Evolutionary conservation across 2,329 filamentous ascomycete species (phyloP).

Genomic region (Dothiorella sarmentorum): DNA sequence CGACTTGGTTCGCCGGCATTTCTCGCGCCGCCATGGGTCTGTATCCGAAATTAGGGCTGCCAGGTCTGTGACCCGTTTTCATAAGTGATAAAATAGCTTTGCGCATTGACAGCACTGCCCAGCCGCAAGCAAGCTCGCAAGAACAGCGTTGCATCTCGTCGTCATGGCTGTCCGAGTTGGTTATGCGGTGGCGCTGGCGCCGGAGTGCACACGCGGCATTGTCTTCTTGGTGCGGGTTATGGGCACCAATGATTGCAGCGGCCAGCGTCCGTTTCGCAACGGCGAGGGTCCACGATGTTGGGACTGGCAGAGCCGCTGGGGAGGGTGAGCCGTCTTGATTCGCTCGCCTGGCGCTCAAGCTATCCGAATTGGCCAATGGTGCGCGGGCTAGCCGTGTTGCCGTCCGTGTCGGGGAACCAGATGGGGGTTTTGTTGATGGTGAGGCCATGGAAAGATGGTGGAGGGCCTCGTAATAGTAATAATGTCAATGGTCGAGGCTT

Average conservation of each 20-base stretch:
- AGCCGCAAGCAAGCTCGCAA: not conserved
- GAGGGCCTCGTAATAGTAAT: slow-evolving; percentile 13
- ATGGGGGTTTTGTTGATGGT: not conserved
- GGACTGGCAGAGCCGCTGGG: slow-evolving; percentile 2
- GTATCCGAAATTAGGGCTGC: slow-evolving; percentile 8
- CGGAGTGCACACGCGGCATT: slow-evolving; percentile 3
- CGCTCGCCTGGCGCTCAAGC: not conserved
- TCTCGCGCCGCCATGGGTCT: not conserved
- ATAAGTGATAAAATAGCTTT: slow-evolving; percentile 13
- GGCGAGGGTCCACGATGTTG: not conserved
- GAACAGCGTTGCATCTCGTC: not conserved
- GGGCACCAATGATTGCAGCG: no score
- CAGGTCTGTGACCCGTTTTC: slow-evolving; percentile 14
- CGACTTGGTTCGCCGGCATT: not conserved
- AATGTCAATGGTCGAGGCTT: no score
- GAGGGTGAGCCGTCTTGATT: not conserved
- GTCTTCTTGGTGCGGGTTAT: no score
- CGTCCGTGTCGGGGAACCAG: not conserved
- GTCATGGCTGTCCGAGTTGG: not conserved
- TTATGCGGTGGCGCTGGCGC: not conserved
- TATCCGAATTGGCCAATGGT: slow-evolving; percentile 4
- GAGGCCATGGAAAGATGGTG: slow-evolving; percentile 3
- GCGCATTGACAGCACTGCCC: not conserved
- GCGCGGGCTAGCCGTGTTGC: not conserved
- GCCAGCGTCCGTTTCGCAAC: slow-evolving; percentile 2